Evolutionary conservation across 306 rosid genomes (phyloP), one percentile per base, ranked within the genome.

Genomic region (Calophaca sinica): DNA sequence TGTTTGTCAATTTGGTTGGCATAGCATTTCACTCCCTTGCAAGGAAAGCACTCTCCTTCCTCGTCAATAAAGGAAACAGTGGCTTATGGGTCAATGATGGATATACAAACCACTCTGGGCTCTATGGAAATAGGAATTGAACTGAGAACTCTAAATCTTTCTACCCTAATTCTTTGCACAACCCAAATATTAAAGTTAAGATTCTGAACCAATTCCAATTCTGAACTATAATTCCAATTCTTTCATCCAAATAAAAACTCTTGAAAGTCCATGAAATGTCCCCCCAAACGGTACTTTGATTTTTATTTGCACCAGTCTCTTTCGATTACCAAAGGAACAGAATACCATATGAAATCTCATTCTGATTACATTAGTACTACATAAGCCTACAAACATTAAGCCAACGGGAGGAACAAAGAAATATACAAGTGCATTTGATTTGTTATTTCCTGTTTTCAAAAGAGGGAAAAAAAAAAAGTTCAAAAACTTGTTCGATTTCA

Each of bases 161-260:
- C 59, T 31, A 49, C n/a, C 73, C 55, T 48, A 68, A 13, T 68
- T 31, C 13, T 29, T 68, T 68, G 59, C 73, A 48, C 44, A 13
- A 13, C 46, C 53, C 70, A 64, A 5, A 26, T 5, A 42, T 44
- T 42, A 44, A 46, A 67, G 3, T 67, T 67, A 51, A 7, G n/a
- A 73, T 62, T 73, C 44, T 33, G 49, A 33, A 62, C 38, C 13
- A 20, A 26, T 39, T 41, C 59, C 41, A 64, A 13, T 57, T 63
- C 44, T 38, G 35, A 52, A 50, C 44, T 75, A 38, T 5, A 26
- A 38, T 39, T 32, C 61, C 61, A 74, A 9, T 74, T 62, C 65
- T 32, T 1, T 11, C 62, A 64, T 11, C 54, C 41, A 52, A 39
- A 53, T 60, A 39, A 33, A 52, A 33, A 52, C 64, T 55, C 28